Evolutionary conservation across 768 basidiomycete genomes (phyloP), one percentile per base, ranked within the genome.

Genomic region (Calocybe gangraenosa): DNA sequence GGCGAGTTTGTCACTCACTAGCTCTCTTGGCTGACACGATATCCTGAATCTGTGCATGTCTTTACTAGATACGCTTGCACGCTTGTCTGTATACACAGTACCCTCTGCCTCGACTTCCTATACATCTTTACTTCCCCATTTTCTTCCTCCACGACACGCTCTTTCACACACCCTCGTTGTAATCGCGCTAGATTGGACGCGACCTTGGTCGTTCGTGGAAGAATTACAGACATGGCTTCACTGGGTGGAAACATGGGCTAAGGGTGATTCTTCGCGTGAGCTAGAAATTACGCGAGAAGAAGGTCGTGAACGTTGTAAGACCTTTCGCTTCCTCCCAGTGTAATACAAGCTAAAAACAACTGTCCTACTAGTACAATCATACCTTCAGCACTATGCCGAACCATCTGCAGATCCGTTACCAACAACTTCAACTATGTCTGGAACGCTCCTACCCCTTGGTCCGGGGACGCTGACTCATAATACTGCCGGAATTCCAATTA

Each of bases 141-240:
- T 92, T 52, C 64, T 93, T 19, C 87, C 89, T 1, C 84, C 91
- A 1, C 73, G 79, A 46, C 68, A 75, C 21, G 69, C 79, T 5
- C 64, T 91, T 10, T 75, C 78, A 2, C 83, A 90, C 51, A 85
- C 87, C 0, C 70, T 90, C 22, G 80, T 92, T 36, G 67, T 96
- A 57, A 87, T 98, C 54, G 81, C 84, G 0, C 69, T 99, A 8
- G 95, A 99, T 63, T 99, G 96, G 95, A 95, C 92, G 54, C 79
- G 79, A 52, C 95, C 95, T 1, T 94, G 91, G 82, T 79, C 83
- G 1, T 98, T 98, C 62, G 68, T 96, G 1, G 79, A 86, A 11
- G 87, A 97, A 57, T 66, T 99, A 8, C 71, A 87, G 49, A 76
- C 68, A 37, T 98, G 95, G 95, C 66, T 98, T 37, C 65, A 61